phyloP scores from a whole-genome alignment of 192 early-diverging fungal genomes.

The Podila horticola region DNA sequence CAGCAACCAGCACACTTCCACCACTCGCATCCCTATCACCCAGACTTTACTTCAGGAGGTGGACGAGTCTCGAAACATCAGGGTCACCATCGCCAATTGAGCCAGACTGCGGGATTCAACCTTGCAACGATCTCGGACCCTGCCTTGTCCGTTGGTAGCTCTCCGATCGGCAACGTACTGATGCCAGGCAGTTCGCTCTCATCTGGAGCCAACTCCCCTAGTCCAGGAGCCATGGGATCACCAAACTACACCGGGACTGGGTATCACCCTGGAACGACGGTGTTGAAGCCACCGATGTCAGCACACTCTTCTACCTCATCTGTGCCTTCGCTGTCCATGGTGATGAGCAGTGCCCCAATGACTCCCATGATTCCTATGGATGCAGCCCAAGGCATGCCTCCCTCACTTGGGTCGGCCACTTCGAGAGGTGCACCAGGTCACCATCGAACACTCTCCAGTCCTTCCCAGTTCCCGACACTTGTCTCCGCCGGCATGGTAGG shows the following conservation, averaged over 20 bases:
- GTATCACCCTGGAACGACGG: conserved; percentile 8
- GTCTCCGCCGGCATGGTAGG: background rate
- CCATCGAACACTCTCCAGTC: background rate
- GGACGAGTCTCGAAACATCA: conserved; percentile 22
- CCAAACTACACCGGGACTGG: background rate
- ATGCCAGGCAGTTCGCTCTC: conserved; percentile 14
- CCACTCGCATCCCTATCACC: conserved; percentile 41
- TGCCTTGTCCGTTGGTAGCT: background rate
- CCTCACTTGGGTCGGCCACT: background rate
- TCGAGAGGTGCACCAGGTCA: background rate
- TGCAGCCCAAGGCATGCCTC: background rate
- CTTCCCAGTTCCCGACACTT: background rate
- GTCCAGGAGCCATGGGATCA: conserved; percentile 3
- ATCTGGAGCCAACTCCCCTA: conserved; percentile 30
- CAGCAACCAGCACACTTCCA: conserved; percentile 34
- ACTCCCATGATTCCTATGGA: background rate
- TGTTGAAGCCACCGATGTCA: conserved; percentile 31
- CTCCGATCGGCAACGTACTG: background rate
- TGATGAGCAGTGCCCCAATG: conserved; percentile 24
- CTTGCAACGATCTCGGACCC: conserved; percentile 10
- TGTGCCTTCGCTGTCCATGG: conserved; percentile 41
- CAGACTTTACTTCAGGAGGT: conserved; percentile 32
- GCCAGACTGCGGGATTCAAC: conserved; percentile 28
- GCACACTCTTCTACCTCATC: conserved; percentile 37
- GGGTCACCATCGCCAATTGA: conserved; percentile 42